Base-by-base conservation (phyloP, 768 basidiomycete genomes). In the Trichaptum fuscoviolaceum region DNA sequence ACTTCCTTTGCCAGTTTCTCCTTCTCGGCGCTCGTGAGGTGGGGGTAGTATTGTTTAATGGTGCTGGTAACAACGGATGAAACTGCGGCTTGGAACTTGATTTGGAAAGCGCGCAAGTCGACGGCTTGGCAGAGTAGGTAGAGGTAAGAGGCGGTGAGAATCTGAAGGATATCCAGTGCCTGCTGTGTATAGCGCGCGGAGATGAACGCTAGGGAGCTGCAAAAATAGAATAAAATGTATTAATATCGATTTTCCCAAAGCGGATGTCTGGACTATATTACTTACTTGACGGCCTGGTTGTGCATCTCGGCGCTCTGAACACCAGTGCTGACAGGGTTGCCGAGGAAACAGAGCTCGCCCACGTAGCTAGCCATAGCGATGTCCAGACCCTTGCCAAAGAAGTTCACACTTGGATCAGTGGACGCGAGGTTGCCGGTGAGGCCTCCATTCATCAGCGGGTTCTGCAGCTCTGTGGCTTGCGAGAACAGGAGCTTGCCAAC, bases 231-330 rank as follows among this genome's bases (percentile, higher is more conserved):
- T 57, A 58, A 69, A 63, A 58, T 68, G 73, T 23, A 73, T 67
- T 10, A 69, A 26, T 8, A 35, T 35, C 63, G 64, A 17, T 62
- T 42, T 23, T 35, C 20, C 9, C 58, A n/a, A 63, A 12, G 18
- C 24, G 30, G 36, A 57, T 2, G 12, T 5, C 26, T 18, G 15
- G 20, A 15, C 59, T 63, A 62, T 17, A 58, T 59, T 57, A 80
- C 90, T 67, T 69, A 92, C 91, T 95, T 95, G 76, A 95, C 85
- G 58, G 93, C 90, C 75, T 95, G 93, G 70, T 95, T 95, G 73
- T 93, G 91, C 90, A 94, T 92, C 77, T 95, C 93, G 0, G 93
- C 93, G 1, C 89, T 90, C 71, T 95, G 92, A 62, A 93, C 86
- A 70, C 91, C 89, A 0, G 91, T 92, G 2, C 89, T 90, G 12